Evolutionary conservation across 306 rosid genomes (phyloP).

Genomic region (Vigna radiata): DNA sequence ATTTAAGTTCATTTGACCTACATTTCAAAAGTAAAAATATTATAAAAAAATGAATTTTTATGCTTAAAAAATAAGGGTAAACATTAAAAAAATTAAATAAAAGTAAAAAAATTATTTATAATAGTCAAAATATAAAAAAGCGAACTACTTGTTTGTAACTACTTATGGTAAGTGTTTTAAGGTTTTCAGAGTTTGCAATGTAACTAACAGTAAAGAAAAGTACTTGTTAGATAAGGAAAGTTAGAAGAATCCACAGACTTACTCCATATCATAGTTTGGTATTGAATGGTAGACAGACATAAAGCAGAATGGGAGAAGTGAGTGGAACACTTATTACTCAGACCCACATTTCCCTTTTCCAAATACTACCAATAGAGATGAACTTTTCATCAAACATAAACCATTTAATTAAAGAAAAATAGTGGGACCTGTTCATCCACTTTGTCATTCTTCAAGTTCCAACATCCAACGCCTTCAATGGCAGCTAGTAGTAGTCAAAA

Average conservation of each 20-base stretch:
- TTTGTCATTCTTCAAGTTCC: conserved; percentile 47
- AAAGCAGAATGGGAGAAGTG: conserved; percentile 1
- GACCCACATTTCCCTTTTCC: conserved; percentile 34
- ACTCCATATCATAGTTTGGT: not conserved
- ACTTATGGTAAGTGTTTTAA: not conserved
- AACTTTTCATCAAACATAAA: conserved; percentile 26
- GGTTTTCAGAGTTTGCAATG: not conserved
- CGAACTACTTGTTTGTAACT: too few species aligned
- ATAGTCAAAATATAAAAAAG: too few species aligned
- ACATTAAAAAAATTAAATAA: too few species aligned
- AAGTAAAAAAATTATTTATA: too few species aligned
- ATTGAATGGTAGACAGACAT: not conserved
- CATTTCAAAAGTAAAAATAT: too few species aligned
- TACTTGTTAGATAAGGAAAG: not conserved
- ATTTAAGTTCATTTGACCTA: too few species aligned
- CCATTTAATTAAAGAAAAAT: conserved; percentile 28
- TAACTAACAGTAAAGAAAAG: too few species aligned
- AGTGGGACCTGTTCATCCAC: conserved; percentile 20
- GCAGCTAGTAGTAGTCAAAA: conserved; percentile 44
- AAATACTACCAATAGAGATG: not conserved
- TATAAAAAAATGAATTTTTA: too few species aligned
- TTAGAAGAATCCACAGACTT: not conserved
- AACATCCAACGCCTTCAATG: conserved; percentile 35
- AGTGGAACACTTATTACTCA: conserved; percentile 24
- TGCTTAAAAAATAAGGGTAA: too few species aligned